Conservation (phyloP, 2,329 filamentous ascomycete species). For the Phaeophleospora eucalypticola region DNA sequence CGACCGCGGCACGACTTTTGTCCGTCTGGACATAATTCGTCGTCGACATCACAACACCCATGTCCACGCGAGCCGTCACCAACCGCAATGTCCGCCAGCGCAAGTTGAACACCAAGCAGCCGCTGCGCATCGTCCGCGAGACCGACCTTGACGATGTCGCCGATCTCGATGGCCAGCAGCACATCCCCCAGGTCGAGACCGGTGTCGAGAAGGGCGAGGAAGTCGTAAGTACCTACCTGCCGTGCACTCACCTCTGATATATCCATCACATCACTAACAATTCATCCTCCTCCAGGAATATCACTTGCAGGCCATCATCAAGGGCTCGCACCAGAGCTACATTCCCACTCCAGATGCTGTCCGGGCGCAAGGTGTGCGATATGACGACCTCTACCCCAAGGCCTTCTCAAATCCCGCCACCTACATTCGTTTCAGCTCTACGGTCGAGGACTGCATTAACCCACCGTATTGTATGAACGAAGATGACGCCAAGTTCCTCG, state of each 20-base stretch:
- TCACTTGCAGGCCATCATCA: slow-evolving; percentile 84
- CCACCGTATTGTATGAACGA: slow-evolving; percentile 91
- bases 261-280: slow-evolving; percentile 17
- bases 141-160: slow-evolving; percentile 77
- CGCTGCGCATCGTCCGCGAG: slow-evolving; percentile 81
- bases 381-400: slow-evolving; percentile 81
- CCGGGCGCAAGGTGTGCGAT: slow-evolving; percentile 62
- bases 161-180: slow-evolving; percentile 79
- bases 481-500: slow-evolving; percentile 82
- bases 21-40: background rate
- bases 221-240: slow-evolving; percentile 65
- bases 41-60: slow-evolving; percentile 7
- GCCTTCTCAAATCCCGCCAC: slow-evolving; percentile 79
- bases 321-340: slow-evolving; percentile 57
- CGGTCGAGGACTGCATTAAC: slow-evolving; percentile 90
- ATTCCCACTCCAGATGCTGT: slow-evolving; percentile 65
- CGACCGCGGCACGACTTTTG: background rate
- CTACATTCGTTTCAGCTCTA: slow-evolving; percentile 97
- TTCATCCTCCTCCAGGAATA: slow-evolving; percentile 64
- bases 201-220: slow-evolving; percentile 97
- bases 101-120: slow-evolving; percentile 89
- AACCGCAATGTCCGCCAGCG: slow-evolving; percentile 61
- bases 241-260: slow-evolving; percentile 11
- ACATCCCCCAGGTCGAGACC: slow-evolving; percentile 81
- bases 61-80: slow-evolving; percentile 35